Percentiles rank a stretch among this genome's conserved stretches.
These are phyloP conservation scores for Myxozyma geophila DNA, from an alignment of 805 yeast genomes.

Conservation along the genomic window DNA sequence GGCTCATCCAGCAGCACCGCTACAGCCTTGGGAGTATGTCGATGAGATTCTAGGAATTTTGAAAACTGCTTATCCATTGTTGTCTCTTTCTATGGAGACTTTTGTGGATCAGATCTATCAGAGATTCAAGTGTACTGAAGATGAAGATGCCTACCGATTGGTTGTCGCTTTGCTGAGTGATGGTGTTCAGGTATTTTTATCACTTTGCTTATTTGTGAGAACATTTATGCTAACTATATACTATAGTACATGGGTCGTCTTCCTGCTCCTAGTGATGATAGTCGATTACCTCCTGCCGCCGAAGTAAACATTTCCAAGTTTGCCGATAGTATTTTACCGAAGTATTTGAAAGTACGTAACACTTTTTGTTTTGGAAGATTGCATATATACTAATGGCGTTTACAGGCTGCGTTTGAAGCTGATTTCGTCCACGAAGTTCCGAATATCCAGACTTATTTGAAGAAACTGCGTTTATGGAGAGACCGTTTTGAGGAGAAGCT, in stretches of 20 bases:
- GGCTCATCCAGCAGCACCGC: slow-evolving; percentile 17
- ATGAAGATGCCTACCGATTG: slow-evolving; percentile 93
- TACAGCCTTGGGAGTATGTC: slow-evolving; percentile 90
- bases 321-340: slow-evolving; percentile 91
- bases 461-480: slow-evolving; percentile 86
- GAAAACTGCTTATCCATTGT: slow-evolving; percentile 93
- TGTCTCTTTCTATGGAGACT: slow-evolving; percentile 91
- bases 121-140: slow-evolving; percentile 89
- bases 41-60: slow-evolving; percentile 91
- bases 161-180: slow-evolving; percentile 92
- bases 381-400: slow-evolving; percentile 46
- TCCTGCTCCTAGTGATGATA: slow-evolving; percentile 85
- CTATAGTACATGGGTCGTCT: slow-evolving; percentile 70
- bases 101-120: slow-evolving; percentile 94
- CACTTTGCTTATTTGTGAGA: not conserved
- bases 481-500: slow-evolving; percentile 88
- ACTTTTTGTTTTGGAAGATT: slow-evolving; percentile 53
- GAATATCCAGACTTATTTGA: slow-evolving; percentile 82
- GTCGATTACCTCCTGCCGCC: slow-evolving; percentile 86
- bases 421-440: slow-evolving; percentile 90
- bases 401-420: slow-evolving; percentile 81
- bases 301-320: slow-evolving; percentile 85
- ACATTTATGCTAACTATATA: not conserved
- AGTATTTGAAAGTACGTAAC: slow-evolving; percentile 63
- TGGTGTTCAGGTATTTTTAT: slow-evolving; percentile 65